Conservation (phyloP, 23 red algal species). For the Gracilaria domingensis region DNA sequence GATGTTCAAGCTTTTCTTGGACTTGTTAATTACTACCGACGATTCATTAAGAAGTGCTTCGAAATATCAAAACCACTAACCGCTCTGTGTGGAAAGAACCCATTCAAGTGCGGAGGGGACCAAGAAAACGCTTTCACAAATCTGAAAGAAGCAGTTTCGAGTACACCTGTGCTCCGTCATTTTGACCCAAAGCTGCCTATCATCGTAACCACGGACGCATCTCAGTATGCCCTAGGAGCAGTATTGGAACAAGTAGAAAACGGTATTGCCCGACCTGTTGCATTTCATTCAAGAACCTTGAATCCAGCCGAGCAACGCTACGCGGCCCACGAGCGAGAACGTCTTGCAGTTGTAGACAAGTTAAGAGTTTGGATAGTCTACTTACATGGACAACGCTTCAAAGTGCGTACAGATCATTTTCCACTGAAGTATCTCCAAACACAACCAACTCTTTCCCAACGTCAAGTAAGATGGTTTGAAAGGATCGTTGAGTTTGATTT, state of each 20-base stretch:
- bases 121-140: neutral
- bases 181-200: conserved; percentile 21
- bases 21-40: conserved; percentile 56
- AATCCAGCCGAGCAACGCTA: conserved; percentile 15
- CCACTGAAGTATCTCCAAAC: conserved; percentile 13
- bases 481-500: conserved; percentile 19
- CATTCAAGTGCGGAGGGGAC: neutral
- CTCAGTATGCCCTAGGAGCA: conserved; percentile 17
- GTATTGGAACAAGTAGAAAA: conserved; percentile 31
- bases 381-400: neutral
- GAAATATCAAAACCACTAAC: conserved; percentile 25
- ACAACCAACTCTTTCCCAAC: conserved; percentile 1
- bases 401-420: conserved; percentile 3
- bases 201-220: conserved; percentile 14
- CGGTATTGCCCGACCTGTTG: neutral
- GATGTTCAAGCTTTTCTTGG: conserved; percentile 40
- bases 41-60: conserved; percentile 33
- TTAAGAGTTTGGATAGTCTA: conserved; percentile 18
- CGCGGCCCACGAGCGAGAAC: conserved; percentile 34
- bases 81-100: neutral
- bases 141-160: neutral
- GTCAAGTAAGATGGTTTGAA: conserved; percentile 35
- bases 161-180: conserved; percentile 14
- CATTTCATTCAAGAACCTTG: conserved; percentile 18
- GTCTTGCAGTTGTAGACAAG: neutral